Evolutionary conservation across 2,329 filamentous ascomycete species (phyloP).

Genomic region (Cercospora nicotianae): DNA sequence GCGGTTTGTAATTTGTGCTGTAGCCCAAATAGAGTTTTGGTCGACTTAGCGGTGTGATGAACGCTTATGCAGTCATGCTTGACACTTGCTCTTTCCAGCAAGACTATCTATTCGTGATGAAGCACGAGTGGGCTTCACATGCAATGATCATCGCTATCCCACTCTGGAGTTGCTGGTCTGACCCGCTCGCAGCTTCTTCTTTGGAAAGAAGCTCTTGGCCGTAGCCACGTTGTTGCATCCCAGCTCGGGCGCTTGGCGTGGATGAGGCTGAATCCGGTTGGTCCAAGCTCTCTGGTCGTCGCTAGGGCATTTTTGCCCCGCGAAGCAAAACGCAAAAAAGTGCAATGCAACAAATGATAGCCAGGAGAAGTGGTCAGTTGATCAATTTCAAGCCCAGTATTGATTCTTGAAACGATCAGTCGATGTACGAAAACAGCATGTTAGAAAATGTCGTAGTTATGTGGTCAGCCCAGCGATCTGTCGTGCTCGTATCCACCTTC

Average conservation of each 20-base stretch:
- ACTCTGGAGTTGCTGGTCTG: not conserved
- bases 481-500: not conserved
- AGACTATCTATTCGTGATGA: not conserved
- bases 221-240: not conserved
- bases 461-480: not conserved
- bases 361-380: not conserved
- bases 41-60: conserved; percentile 16
- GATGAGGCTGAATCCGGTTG: not conserved
- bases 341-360: not conserved
- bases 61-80: conserved; percentile 18
- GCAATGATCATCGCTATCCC: conserved; percentile 1
- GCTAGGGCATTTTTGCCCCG: not conserved
- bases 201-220: not conserved
- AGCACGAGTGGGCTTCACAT: not conserved
- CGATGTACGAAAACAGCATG: not conserved
- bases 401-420: not conserved
- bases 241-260: not conserved
- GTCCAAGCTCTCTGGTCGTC: not conserved
- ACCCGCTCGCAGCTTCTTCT: not conserved
- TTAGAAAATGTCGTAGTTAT: not conserved
- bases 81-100: conserved; percentile 1
- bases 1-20: not conserved
- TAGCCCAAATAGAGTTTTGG: conserved; percentile 14
- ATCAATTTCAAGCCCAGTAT: not conserved
- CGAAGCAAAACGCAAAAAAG: conserved; percentile 1